A percentile compares a stretch with the other conserved stretches of the same genome.
These are phyloP conservation scores for Babesia gibsoni DNA, from an alignment of 169 alveolate genomes.

Conservation along the genomic window DNA sequence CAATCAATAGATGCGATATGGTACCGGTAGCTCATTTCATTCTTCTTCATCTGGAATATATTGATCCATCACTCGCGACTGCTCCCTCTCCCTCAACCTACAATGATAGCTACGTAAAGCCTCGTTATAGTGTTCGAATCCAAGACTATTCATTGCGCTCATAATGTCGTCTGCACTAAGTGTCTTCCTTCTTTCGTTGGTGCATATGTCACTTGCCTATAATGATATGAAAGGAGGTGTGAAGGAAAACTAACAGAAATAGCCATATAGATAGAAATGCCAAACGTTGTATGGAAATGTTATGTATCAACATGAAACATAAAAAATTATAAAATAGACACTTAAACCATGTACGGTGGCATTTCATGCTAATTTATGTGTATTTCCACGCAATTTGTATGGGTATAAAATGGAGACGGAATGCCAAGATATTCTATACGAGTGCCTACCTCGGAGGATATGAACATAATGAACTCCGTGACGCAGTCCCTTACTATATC, in stretches of 20 bases:
- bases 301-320: too few species aligned
- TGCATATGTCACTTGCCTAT: slow-evolving; percentile 91
- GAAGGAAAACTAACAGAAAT: too few species aligned
- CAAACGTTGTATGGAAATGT: too few species aligned
- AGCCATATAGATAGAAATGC: too few species aligned
- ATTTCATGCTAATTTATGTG: not conserved
- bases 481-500: slow-evolving; percentile 94
- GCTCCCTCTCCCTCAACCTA: slow-evolving; percentile 40
- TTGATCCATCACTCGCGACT: not conserved
- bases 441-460: slow-evolving; percentile 88
- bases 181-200: slow-evolving; percentile 89
- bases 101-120: slow-evolving; percentile 42
- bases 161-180: slow-evolving; percentile 92
- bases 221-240: not conserved
- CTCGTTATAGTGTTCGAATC: slow-evolving; percentile 73
- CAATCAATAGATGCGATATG: too few species aligned
- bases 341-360: not conserved
- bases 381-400: not conserved
- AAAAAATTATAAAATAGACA: not conserved
- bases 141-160: slow-evolving; percentile 87
- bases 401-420: too few species aligned
- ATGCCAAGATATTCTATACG: too few species aligned
- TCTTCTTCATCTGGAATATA: too few species aligned
- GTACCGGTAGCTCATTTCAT: too few species aligned
- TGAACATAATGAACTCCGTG: slow-evolving; percentile 90